Evolutionary conservation across 2,329 filamentous ascomycete genomes (phyloP).

Genomic region (Diaporthe aspalathi): DNA sequence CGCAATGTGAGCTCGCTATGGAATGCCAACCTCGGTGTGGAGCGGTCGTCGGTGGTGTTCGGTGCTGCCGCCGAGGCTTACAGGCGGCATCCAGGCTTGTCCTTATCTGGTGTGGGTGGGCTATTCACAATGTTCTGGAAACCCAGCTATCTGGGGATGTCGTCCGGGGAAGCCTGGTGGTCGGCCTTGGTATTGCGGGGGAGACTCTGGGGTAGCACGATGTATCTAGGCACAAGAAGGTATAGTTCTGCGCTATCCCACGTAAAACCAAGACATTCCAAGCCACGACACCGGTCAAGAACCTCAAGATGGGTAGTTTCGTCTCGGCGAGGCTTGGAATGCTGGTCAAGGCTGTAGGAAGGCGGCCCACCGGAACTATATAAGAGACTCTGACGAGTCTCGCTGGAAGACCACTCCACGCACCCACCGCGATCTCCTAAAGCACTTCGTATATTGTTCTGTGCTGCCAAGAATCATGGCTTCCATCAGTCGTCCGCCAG

Average conservation of each 20-base stretch:
- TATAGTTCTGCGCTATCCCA: not conserved
- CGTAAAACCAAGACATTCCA: constrained; percentile 15
- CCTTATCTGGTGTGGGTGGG: not conserved
- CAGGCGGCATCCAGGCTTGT: not conserved
- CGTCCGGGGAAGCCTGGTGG: not conserved
- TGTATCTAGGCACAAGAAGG: not conserved
- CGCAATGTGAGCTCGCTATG: not conserved
- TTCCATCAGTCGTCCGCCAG: not conserved
- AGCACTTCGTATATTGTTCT: not conserved
- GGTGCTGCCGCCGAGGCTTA: not conserved
- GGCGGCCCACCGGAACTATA: not conserved
- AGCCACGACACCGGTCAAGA: not conserved
- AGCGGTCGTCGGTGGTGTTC: not conserved
- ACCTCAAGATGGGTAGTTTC: constrained; percentile 10
- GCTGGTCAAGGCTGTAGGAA: not conserved
- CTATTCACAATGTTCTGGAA: not conserved
- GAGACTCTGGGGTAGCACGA: constrained; percentile 1
- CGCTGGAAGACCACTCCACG: too few relatives aligned
- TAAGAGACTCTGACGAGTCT: not conserved
- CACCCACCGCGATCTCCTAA: not conserved
- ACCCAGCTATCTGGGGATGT: not conserved
- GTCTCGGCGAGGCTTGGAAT: constrained; percentile 22
- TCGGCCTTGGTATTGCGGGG: constrained; percentile 15
- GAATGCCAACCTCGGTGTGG: constrained; percentile 1
- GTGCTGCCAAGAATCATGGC: not conserved